phyloP scores from a whole-genome alignment of 495 filamentous ascomycete genomes.

The Penicillium salamii region DNA sequence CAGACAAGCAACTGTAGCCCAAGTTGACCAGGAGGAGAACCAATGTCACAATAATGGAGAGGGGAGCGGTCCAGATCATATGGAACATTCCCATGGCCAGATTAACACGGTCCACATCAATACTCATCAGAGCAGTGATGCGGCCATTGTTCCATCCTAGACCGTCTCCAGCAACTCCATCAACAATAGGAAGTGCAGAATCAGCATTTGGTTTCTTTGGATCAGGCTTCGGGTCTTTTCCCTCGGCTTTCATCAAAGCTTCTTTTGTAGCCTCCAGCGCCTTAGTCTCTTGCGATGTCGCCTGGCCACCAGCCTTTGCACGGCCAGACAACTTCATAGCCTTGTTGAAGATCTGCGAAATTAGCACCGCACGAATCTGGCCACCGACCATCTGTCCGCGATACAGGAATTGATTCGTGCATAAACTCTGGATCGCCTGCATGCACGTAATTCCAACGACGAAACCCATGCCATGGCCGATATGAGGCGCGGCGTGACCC shows the following conservation, averaged over 20 bases:
- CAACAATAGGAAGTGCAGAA: slow-evolving; percentile 16
- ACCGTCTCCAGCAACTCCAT: slow-evolving; percentile 60
- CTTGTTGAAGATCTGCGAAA: slow-evolving; percentile 76
- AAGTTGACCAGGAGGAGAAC: slow-evolving; percentile 79
- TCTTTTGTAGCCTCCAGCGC: slow-evolving; percentile 41
- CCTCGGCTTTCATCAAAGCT: slow-evolving; percentile 34
- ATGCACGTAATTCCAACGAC: slow-evolving; percentile 73
- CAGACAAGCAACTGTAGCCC: slow-evolving; percentile 82
- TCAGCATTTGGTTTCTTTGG: slow-evolving; percentile 6
- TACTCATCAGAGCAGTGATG: slow-evolving; percentile 88
- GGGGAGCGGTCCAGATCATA: slow-evolving; percentile 80
- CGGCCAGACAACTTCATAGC: slow-evolving; percentile 76
- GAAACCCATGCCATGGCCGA: slow-evolving; percentile 68
- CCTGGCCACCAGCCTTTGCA: slow-evolving; percentile 65
- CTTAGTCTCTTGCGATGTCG: slow-evolving; percentile 38
- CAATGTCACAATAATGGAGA: slow-evolving; percentile 74
- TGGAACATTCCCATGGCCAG: slow-evolving; percentile 85
- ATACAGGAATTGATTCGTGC: slow-evolving; percentile 79
- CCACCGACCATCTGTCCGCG: slow-evolving; percentile 77
- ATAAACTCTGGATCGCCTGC: slow-evolving; percentile 70
- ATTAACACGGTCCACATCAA: slow-evolving; percentile 88
- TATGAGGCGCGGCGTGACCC: slow-evolving; percentile 51
- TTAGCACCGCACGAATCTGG: slow-evolving; percentile 69
- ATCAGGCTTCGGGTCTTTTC: slow-evolving; percentile 25
- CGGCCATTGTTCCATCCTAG: slow-evolving; percentile 87